Conservation (phyloP, 2,329 filamentous ascomycete genomes). For the Apiospora phragmitis region DNA sequence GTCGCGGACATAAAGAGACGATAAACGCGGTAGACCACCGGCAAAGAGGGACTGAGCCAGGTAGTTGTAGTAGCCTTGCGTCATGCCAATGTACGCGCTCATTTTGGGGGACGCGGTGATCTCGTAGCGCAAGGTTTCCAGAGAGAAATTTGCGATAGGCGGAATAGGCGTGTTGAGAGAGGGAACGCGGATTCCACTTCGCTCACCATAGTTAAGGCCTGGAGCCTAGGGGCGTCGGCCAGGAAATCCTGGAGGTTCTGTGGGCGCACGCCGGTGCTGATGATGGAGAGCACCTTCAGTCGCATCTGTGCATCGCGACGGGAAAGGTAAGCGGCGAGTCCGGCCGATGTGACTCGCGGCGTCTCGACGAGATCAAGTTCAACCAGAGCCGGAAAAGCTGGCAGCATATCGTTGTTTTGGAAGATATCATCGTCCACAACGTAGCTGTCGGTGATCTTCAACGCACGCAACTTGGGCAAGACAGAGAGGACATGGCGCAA, state of each 20-base stretch:
- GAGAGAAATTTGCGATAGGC: constrained; percentile 66
- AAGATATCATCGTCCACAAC: constrained; percentile 80
- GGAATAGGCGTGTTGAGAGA: constrained; percentile 51
- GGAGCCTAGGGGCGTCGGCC: constrained; percentile 55
- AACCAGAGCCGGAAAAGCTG: constrained; percentile 72
- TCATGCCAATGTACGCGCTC: constrained; percentile 57
- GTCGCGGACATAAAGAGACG: constrained; percentile 82
- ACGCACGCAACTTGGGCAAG: constrained; percentile 67
- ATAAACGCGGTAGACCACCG: constrained; percentile 71
- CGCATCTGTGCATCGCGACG: constrained; percentile 57
- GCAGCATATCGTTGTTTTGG: constrained; percentile 62
- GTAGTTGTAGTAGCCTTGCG: constrained; percentile 76
- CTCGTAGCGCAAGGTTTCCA: constrained; percentile 79
- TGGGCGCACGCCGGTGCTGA: constrained; percentile 69
- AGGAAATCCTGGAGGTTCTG: constrained; percentile 62
- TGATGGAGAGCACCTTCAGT: constrained; percentile 69
- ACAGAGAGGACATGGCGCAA: constrained; percentile 71
- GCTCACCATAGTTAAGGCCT: constrained; percentile 55
- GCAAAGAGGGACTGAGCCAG: constrained; percentile 79
- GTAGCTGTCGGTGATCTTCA: constrained; percentile 71
- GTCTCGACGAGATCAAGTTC: constrained; percentile 72
- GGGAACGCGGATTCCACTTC: constrained; percentile 53
- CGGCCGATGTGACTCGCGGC: constrained; percentile 69
- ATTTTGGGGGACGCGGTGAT: constrained; percentile 63
- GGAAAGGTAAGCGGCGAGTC: constrained; percentile 68